Evolutionary conservation across 371 early-diverging fungal genomes (phyloP).

Genomic region (Coemansia sp.): DNA sequence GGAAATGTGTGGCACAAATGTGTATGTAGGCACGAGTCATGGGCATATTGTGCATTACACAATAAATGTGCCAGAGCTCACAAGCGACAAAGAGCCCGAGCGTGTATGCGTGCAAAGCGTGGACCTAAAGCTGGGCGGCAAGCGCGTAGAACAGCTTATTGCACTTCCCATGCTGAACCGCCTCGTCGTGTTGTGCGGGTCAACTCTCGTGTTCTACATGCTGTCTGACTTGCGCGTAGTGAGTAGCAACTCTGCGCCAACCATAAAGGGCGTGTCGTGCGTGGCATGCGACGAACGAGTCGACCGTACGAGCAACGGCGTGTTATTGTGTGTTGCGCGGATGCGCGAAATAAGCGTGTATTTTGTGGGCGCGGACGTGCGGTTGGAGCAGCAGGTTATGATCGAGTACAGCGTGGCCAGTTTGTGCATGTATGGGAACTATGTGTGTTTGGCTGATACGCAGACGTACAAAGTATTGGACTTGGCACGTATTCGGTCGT

Average conservation of each 20-base stretch:
- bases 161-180: conserved; percentile 31
- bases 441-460: conserved; percentile 47
- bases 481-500: conserved; percentile 23
- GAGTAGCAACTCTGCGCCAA: conserved; percentile 10
- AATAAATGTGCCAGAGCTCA: conserved; percentile 16
- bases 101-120: conserved; percentile 14
- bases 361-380: conserved; percentile 25
- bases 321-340: conserved; percentile 44
- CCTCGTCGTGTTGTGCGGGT: conserved; percentile 41
- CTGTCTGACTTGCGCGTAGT: conserved; percentile 29
- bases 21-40: conserved; percentile 48
- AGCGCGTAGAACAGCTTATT: conserved; percentile 44
- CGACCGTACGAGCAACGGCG: conserved; percentile 7
- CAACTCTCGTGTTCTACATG: conserved; percentile 20
- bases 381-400: conserved; percentile 44
- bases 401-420: conserved; percentile 45
- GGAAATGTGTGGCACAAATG: conserved; percentile 27
- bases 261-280: conserved; percentile 39
- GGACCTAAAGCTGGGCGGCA: conserved; percentile 24
- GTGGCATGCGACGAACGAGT: conserved; percentile 38
- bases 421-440: conserved; percentile 46
- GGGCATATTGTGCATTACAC: conserved; percentile 48
- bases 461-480: conserved; percentile 51
- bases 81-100: conserved; percentile 12
- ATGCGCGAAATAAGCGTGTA: conserved; percentile 40